Percentiles rank a stretch among this genome's conserved stretches.
Conservation (phyloP, 1,284 basidiomycete genomes). For the Fomitopsis schrenkii region DNA sequence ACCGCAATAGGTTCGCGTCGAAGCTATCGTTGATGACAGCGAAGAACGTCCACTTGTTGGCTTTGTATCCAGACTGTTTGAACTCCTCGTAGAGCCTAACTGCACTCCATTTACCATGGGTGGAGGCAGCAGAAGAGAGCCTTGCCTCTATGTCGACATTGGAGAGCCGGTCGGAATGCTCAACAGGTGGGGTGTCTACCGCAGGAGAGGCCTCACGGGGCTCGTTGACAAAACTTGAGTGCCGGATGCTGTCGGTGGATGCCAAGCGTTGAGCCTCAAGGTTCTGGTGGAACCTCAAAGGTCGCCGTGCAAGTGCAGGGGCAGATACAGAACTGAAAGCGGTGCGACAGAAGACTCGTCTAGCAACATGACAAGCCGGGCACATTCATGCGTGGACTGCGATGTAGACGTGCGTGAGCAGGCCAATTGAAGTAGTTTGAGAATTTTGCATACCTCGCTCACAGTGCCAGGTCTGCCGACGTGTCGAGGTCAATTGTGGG, state of each 20-base stretch:
- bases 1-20: slow-evolving; percentile 36
- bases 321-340: background rate
- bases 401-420: background rate
- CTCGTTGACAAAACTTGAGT: background rate
- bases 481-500: background rate
- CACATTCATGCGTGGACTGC: slow-evolving; percentile 29
- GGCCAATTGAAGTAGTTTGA: background rate
- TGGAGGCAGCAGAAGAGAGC: background rate
- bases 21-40: slow-evolving; percentile 34
- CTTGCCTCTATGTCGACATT: slow-evolving; percentile 4
- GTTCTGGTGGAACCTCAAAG: background rate
- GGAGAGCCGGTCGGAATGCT: background rate
- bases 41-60: slow-evolving; percentile 32
- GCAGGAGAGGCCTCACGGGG: background rate
- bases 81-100: slow-evolving; percentile 15
- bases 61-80: slow-evolving; percentile 29
- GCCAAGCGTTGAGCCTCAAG: background rate
- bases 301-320: background rate
- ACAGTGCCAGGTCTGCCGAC: background rate
- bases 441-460: background rate
- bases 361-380: slow-evolving; percentile 21
- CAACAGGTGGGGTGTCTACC: background rate
- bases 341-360: slow-evolving; percentile 4
- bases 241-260: background rate
- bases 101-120: slow-evolving; percentile 5